Conservation (phyloP, 2,329 filamentous ascomycete genomes). For the Cercospora sp. region DNA sequence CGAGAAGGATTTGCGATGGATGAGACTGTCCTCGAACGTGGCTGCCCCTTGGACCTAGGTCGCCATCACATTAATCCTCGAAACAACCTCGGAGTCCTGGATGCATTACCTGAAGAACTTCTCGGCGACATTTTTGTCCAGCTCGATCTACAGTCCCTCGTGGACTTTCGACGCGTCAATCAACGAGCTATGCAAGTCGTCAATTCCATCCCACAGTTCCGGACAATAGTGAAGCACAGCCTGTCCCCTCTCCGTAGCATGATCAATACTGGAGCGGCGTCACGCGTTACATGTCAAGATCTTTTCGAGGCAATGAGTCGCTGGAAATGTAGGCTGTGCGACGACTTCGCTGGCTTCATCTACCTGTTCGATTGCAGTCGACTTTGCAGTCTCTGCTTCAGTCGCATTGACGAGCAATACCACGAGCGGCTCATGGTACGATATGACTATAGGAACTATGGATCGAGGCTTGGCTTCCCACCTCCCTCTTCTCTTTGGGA, state of each 20-base stretch:
- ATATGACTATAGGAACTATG: too few species aligned
- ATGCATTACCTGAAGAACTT: background rate
- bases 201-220: constrained; percentile 43
- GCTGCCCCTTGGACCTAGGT: background rate
- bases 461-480: too few species aligned
- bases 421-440: too few species aligned
- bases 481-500: too few species aligned
- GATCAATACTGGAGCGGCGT: constrained; percentile 38
- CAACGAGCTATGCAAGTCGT: constrained; percentile 40
- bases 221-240: constrained; percentile 37
- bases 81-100: background rate
- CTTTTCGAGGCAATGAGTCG: too few species aligned
- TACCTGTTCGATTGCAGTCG: too few species aligned
- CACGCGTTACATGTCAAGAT: constrained; percentile 32
- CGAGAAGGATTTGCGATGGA: too few species aligned
- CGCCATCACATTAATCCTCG: background rate
- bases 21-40: background rate
- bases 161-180: constrained; percentile 42
- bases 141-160: constrained; percentile 41
- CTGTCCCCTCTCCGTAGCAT: constrained; percentile 40
- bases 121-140: background rate
- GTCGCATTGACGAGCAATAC: too few species aligned
- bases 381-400: too few species aligned
- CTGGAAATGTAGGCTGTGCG: too few species aligned
- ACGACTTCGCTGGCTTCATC: too few species aligned